A percentile compares a stretch with the other conserved stretches of the same genome.
Conservation (phyloP, 2,329 filamentous ascomycete genomes). For the Sarocladiaceae sp. region DNA sequence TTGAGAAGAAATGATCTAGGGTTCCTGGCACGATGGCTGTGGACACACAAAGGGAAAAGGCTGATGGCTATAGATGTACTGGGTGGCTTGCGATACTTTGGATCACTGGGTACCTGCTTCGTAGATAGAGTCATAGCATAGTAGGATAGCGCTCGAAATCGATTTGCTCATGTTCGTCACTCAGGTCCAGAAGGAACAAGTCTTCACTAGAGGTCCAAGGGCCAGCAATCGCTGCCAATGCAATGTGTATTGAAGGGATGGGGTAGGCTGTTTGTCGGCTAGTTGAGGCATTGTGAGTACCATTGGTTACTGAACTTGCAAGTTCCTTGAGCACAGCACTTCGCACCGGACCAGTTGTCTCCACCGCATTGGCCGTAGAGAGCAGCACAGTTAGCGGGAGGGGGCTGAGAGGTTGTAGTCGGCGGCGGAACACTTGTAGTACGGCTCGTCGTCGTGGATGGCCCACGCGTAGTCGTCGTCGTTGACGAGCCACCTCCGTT, state of each 20-base stretch:
- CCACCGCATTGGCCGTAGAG: conserved; percentile 28
- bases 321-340: conserved; percentile 26
- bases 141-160: too few species aligned
- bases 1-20: not conserved
- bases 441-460: not conserved
- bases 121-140: too few species aligned
- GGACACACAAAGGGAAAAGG: too few species aligned
- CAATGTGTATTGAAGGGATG: too few species aligned
- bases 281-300: conserved; percentile 22
- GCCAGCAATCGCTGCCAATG: too few species aligned
- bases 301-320: conserved; percentile 24
- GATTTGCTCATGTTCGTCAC: too few species aligned
- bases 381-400: conserved; percentile 16
- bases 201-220: too few species aligned
- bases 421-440: not conserved
- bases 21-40: too few species aligned
- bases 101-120: too few species aligned
- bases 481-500: not conserved
- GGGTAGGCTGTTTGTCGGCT: not conserved
- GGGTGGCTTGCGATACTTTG: too few species aligned
- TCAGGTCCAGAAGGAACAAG: too few species aligned
- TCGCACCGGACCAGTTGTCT: conserved; percentile 23
- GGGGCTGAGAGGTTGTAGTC: not conserved
- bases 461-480: not conserved
- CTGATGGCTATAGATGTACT: too few species aligned